Conservation (phyloP, 2,329 filamentous ascomycete genomes). For the Cercospora brassicicola region DNA sequence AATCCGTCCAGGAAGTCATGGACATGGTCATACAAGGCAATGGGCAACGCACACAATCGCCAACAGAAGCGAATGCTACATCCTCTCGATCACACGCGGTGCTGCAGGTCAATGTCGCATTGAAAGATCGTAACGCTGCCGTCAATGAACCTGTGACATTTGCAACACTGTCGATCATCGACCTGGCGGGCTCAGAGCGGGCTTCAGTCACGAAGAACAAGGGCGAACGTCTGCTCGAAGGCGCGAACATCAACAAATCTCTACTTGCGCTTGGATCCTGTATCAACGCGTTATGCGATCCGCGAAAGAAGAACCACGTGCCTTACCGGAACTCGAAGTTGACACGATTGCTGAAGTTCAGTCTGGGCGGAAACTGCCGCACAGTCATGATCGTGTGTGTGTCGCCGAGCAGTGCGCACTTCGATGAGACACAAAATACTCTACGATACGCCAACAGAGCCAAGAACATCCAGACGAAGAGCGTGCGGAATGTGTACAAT, state of each 20-base stretch:
- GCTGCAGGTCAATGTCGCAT: constrained; percentile 91
- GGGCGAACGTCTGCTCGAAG: constrained; percentile 85
- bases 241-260: constrained; percentile 99
- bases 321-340: constrained; percentile 98
- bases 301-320: constrained; percentile 86
- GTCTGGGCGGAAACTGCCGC: constrained; percentile 94
- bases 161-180: constrained; percentile 97
- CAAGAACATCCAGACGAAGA: constrained; percentile 99
- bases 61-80: constrained; percentile 94
- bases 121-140: constrained; percentile 88
- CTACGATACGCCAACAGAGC: constrained; percentile 94
- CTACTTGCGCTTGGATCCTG: constrained; percentile 91
- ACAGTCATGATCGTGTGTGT: constrained; percentile 99
- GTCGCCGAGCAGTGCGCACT: constrained; percentile 92
- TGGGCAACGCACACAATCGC: constrained; percentile 90
- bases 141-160: constrained; percentile 95
- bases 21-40: constrained; percentile 98
- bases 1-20: constrained; percentile 95
- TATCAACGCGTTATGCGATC: constrained; percentile 96
- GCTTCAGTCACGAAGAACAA: constrained; percentile 96
- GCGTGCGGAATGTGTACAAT: constrained; percentile 98
- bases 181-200: constrained; percentile 91
- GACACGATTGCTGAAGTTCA: constrained; percentile 93
- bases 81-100: constrained; percentile 97
- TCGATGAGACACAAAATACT: constrained; percentile 97